Percentiles rank a stretch among this genome's conserved stretches.
phyloP scores from a whole-genome alignment of 441 rosid genomes.

The Daphne laureola region DNA sequence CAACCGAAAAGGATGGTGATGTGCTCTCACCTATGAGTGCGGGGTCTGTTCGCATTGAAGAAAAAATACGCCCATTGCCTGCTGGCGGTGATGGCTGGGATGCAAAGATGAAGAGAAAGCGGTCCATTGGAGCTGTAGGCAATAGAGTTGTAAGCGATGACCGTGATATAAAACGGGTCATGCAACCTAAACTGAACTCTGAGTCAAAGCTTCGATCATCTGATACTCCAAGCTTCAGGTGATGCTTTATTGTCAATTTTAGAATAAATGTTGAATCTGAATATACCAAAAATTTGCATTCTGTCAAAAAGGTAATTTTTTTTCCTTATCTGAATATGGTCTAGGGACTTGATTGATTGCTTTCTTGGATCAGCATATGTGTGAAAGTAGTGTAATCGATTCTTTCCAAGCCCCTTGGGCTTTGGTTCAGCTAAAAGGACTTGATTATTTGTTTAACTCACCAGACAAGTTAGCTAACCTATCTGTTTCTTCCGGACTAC shows the following conservation, averaged over 20 bases:
- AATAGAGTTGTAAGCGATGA: constrained; percentile 54
- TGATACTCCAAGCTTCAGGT: constrained; percentile 77
- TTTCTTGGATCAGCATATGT: no score
- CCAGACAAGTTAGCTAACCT: no score
- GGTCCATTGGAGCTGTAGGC: constrained; percentile 76
- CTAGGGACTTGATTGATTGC: no score
- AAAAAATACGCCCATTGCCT: constrained; percentile 73
- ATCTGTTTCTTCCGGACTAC: no score
- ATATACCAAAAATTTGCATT: no score
- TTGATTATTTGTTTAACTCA: no score
- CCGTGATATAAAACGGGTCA: constrained; percentile 45
- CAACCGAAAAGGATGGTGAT: constrained; percentile 59
- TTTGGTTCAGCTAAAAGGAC: no score
- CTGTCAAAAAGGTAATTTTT: no score
- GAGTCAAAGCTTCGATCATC: constrained; percentile 67
- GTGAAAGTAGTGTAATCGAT: no score
- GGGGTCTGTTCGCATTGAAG: constrained; percentile 45
- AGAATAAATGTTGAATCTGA: constrained; percentile 3
- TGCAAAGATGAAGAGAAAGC: constrained; percentile 79
- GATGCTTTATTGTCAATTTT: constrained; percentile 10
- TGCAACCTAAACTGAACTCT: constrained; percentile 44
- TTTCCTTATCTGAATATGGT: no score
- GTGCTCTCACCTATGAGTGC: constrained; percentile 47
- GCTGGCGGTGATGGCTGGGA: constrained; percentile 95
- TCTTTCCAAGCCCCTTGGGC: no score